Evolutionary conservation across 2,329 filamentous ascomycete genomes (phyloP).

Genomic region (Dothistroma pini): DNA sequence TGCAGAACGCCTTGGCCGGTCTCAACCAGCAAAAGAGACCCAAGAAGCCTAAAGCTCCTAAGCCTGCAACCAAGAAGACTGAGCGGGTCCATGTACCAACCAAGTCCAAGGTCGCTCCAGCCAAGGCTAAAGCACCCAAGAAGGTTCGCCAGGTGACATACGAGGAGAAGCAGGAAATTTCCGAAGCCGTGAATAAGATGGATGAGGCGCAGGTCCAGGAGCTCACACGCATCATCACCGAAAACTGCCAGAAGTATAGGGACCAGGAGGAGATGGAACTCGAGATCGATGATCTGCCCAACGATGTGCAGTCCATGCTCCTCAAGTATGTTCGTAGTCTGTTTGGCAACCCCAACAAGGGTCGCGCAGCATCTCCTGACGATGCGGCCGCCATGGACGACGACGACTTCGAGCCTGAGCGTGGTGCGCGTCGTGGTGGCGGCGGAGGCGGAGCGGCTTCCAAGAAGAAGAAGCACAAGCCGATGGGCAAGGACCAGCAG

Average conservation of each 20-base stretch:
- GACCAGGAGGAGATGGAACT: slow-evolving; percentile 61
- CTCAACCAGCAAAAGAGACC: slow-evolving; percentile 51
- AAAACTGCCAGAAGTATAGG: slow-evolving; percentile 68
- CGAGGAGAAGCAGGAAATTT: slow-evolving; percentile 87
- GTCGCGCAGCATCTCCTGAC: slow-evolving; percentile 29
- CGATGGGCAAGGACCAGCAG: slow-evolving; percentile 70
- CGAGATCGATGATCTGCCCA: slow-evolving; percentile 58
- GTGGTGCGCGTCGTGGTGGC: slow-evolving; percentile 19
- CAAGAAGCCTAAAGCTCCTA: slow-evolving; percentile 25
- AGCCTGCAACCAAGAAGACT: slow-evolving; percentile 23
- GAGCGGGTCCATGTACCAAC: slow-evolving; percentile 12
- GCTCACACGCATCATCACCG: slow-evolving; percentile 86
- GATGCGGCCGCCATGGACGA: slow-evolving; percentile 39
- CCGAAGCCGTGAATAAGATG: slow-evolving; percentile 54
- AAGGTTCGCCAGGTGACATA: slow-evolving; percentile 66
- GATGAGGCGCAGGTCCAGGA: slow-evolving; percentile 72
- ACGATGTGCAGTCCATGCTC: slow-evolving; percentile 54
- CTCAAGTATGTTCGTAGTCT: slow-evolving; percentile 52
- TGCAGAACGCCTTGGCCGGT: slow-evolving; percentile 41
- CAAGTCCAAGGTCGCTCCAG: slow-evolving; percentile 42
- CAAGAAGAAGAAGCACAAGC: slow-evolving; percentile 70
- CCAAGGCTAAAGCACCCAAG: slow-evolving; percentile 47
- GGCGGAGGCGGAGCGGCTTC: slow-evolving; percentile 37
- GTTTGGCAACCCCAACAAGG: slow-evolving; percentile 32
- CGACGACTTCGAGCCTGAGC: slow-evolving; percentile 48